Evolutionary conservation across 805 yeast genomes (phyloP), one percentile per base, ranked within the genome.

Genomic region (Hagleromyces aurorensis): DNA sequence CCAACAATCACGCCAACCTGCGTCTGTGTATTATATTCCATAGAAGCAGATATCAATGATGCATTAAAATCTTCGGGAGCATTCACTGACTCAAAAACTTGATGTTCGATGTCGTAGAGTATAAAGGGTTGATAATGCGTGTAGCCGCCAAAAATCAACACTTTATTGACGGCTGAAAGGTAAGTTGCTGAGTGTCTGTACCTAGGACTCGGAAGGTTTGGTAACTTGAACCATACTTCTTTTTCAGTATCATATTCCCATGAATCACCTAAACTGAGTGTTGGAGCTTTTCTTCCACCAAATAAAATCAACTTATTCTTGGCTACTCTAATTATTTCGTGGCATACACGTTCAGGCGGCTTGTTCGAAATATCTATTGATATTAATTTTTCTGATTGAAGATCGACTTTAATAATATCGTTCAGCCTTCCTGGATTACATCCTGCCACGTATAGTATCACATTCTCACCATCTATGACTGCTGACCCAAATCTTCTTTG

Each of bases 211-310:
- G 74, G 71, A 19, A 78, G 38, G 6, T 56, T 46, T 0, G 49
- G 47, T 2, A 57, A 37, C 24, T 46, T 32, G 1, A 23, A 29
- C 85, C 85, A 78, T 20, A 25, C 16, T 4, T 28, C 23, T 3
- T 28, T 19, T 3, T 19, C 21, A 7, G 20, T 11, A 27, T 34
- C 21, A 4, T 65, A 45, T 4, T 51, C 29, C 73, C 75, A 72
- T 17, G 59, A 46, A 27, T 72, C 78, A 4, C 43, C 17, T 14
- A 70, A 48, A 0, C 62, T 55, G 7, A 52, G 48, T 3, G 68
- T 65, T 0, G 94, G 93, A 1, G 73, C 64, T 2, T 66, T 55
- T 37, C 93, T 64, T 3, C 94, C 94, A 3, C 91, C 93, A 19
- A 72, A 55, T 3, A 78, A 37, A 1, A 77, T 32, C 0, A 19